phyloP scores from a whole-genome alignment of 2,329 filamentous ascomycete genomes.

The Fusarium denticulatum region DNA sequence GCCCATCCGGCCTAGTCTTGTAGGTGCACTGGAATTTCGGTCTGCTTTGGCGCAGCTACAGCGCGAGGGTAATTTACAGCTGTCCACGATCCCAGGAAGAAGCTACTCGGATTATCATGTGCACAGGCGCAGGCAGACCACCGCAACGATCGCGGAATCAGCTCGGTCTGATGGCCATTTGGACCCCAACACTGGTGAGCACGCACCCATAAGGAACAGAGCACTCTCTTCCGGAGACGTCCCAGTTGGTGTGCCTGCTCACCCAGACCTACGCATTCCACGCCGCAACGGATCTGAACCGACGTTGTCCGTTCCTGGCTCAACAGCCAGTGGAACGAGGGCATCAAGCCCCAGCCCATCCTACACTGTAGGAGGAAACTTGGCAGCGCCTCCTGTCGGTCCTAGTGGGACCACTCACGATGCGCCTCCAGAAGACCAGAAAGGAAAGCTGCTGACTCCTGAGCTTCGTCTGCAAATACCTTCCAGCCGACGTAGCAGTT shows the following conservation, averaged over 20 bases:
- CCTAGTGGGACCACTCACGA: conserved; percentile 30
- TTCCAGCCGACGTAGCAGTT: conserved; percentile 51
- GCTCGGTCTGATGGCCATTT: conserved; percentile 17
- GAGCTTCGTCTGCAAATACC: conserved; percentile 60
- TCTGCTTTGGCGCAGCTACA: conserved; percentile 89
- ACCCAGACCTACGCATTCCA: conserved; percentile 35
- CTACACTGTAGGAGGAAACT: conserved; percentile 52
- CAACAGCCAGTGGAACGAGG: conserved; percentile 32
- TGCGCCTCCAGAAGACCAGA: conserved; percentile 8
- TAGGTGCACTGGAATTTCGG: conserved; percentile 93
- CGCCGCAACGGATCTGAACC: conserved; percentile 32
- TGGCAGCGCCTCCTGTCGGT: conserved; percentile 54
- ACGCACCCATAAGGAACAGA: conserved; percentile 44
- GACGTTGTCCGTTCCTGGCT: conserved; percentile 33
- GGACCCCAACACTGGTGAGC: conserved; percentile 1
- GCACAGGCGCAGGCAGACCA: conserved; percentile 42
- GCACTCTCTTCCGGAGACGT: conserved; percentile 59
- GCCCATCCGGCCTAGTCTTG: conserved; percentile 89
- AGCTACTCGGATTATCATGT: conserved; percentile 57
- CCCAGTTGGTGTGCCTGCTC: conserved; percentile 25
- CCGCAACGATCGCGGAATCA: conserved; percentile 37
- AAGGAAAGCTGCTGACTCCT: conserved; percentile 19
- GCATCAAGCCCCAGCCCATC: conserved; percentile 46
- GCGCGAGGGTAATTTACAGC: conserved; percentile 79
- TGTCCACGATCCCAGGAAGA: conserved; percentile 73